These are phyloP conservation scores for Yamagishiella unicocca DNA, from an alignment of 139 green algal genomes.

Conservation along the genomic window DNA sequence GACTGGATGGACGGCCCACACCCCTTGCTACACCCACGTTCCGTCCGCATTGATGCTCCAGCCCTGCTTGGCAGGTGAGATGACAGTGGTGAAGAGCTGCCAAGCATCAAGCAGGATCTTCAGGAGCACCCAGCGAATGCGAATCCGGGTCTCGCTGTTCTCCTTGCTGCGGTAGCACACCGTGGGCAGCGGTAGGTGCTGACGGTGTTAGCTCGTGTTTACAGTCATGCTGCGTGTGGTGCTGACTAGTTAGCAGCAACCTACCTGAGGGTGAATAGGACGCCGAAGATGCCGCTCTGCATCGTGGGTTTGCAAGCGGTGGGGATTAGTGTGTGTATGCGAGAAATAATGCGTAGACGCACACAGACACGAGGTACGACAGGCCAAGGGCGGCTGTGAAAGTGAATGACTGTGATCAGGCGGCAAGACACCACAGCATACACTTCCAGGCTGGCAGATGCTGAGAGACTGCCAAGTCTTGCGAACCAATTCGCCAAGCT, in stretches of 20 bases:
- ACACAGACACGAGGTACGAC: background rate
- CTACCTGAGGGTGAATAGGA: conserved; percentile 20
- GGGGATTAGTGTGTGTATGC: background rate
- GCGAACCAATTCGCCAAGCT: background rate
- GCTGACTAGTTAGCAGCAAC: background rate
- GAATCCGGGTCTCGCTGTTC: background rate
- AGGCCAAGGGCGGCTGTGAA: no score
- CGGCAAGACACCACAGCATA: background rate
- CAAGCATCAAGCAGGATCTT: conserved; percentile 18
- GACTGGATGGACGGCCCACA: background rate
- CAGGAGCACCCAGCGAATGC: conserved; percentile 9
- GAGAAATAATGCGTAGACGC: background rate
- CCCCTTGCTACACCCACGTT: background rate
- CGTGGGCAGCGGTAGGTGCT: background rate
- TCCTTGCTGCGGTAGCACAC: conserved; percentile 10
- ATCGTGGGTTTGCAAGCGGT: background rate
- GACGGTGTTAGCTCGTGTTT: background rate
- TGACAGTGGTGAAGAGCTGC: conserved; percentile 23
- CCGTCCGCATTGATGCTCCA: conserved; percentile 18
- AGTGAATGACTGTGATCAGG: no score
- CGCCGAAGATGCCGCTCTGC: conserved; percentile 16
- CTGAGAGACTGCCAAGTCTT: background rate
- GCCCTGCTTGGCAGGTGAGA: background rate
- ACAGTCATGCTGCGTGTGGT: no score
- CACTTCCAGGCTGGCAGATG: background rate